A percentile compares a stretch with the other conserved stretches of the same genome.
Conservation (phyloP, 352 stramenopile species). For the Pythium oligandrum region DNA sequence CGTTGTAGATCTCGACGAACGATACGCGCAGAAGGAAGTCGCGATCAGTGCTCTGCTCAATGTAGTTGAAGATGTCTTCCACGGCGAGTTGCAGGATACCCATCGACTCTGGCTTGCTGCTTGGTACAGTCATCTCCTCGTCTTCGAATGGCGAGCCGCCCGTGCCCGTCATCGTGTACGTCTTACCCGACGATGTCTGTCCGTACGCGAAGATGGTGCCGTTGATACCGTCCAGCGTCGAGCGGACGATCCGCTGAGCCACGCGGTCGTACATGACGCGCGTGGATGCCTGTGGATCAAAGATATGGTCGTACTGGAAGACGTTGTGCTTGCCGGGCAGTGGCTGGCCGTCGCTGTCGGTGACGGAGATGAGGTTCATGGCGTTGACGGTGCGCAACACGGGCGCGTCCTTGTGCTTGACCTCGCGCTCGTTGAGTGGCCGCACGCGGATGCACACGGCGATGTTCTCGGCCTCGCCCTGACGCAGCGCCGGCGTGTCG, state of each 20-base stretch:
- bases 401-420: constrained; percentile 28
- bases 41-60: constrained; percentile 73
- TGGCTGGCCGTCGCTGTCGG: constrained; percentile 41
- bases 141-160: constrained; percentile 21
- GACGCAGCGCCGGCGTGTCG: not conserved
- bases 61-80: constrained; percentile 92
- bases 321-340: constrained; percentile 62
- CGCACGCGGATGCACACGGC: constrained; percentile 81
- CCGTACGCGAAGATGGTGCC: constrained; percentile 95
- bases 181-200: constrained; percentile 95
- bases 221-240: constrained; percentile 73
- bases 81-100: constrained; percentile 92
- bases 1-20: constrained; percentile 99
- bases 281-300: constrained; percentile 45
- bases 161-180: constrained; percentile 95
- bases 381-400: constrained; percentile 37
- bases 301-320: constrained; percentile 83
- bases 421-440: constrained; percentile 71
- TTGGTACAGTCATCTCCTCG: constrained; percentile 3
- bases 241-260: constrained; percentile 67
- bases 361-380: constrained; percentile 54
- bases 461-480: constrained; percentile 56
- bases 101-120: constrained; percentile 2
- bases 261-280: constrained; percentile 53
- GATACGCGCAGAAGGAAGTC: constrained; percentile 95